These are phyloP conservation scores for Xylariales sp. DNA, from an alignment of 2,329 filamentous ascomycete genomes.

Conservation along the genomic window DNA sequence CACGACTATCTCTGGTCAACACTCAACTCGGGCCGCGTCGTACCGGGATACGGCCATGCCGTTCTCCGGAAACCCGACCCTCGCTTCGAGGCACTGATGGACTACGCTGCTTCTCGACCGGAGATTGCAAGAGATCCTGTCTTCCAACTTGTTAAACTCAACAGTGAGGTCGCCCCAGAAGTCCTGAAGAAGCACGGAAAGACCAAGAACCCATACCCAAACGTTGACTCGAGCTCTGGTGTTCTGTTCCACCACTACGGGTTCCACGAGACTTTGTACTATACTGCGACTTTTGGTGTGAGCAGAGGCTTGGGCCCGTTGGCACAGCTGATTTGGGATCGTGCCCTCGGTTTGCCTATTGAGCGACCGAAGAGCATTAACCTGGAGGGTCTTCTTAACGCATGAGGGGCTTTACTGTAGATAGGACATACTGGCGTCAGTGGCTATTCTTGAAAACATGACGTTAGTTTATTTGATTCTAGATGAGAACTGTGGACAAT, in stretches of 20 bases:
- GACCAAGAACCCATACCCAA: constrained; percentile 97
- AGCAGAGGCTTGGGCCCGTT: constrained; percentile 76
- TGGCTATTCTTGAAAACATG: no score
- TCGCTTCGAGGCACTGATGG: constrained; percentile 93
- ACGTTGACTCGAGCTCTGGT: constrained; percentile 89
- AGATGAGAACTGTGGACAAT: no score
- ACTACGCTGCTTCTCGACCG: constrained; percentile 80
- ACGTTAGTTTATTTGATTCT: no score
- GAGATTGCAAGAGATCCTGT: constrained; percentile 84
- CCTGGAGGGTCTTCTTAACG: constrained; percentile 69
- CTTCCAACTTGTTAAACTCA: constrained; percentile 91
- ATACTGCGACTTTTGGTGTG: constrained; percentile 69
- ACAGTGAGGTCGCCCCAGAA: constrained; percentile 82
- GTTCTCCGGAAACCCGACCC: constrained; percentile 96
- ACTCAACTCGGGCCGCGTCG: constrained; percentile 87
- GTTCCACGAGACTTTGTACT: constrained; percentile 95
- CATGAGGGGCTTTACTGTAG: no score
- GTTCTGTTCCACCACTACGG: constrained; percentile 98
- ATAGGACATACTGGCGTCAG: no score
- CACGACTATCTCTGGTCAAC: constrained; percentile 88
- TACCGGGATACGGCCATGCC: constrained; percentile 92
- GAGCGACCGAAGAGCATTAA: constrained; percentile 98
- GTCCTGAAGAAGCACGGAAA: constrained; percentile 95
- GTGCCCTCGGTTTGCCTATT: constrained; percentile 88
- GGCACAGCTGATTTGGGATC: constrained; percentile 93